Percentiles rank a stretch among this genome's conserved stretches.
Conservation (phyloP, 192 early-diverging fungal genomes). For the Geranomyces variabilis region DNA sequence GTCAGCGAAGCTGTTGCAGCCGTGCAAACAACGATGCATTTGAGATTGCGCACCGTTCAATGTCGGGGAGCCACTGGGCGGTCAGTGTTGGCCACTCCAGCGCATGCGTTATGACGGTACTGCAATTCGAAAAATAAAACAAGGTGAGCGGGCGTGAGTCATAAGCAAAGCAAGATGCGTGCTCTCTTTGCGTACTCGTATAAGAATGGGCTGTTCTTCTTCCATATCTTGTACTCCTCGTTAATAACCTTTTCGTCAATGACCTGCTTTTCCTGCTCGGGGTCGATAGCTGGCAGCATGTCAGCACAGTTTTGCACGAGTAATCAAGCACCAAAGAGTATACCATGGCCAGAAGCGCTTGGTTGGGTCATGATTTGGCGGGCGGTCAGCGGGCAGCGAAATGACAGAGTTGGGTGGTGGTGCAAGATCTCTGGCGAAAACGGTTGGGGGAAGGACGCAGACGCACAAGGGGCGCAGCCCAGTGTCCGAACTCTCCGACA, state of each 20-base stretch:
- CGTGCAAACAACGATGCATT: background rate
- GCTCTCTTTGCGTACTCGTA: slow-evolving; percentile 68
- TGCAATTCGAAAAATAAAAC: slow-evolving; percentile 20
- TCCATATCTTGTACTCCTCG: slow-evolving; percentile 99
- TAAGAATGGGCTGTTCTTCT: slow-evolving; percentile 98
- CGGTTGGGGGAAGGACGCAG: too few relatives aligned
- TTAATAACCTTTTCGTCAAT: slow-evolving; percentile 84
- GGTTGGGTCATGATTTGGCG: too few relatives aligned
- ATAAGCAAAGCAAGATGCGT: background rate
- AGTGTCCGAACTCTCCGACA: too few relatives aligned
- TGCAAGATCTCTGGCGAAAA: too few relatives aligned
- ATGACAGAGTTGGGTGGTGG: too few relatives aligned
- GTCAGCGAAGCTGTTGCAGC: background rate
- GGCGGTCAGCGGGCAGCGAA: too few relatives aligned
- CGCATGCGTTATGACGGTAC: slow-evolving; percentile 94
- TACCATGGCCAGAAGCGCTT: too few relatives aligned
- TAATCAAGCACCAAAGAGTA: too few relatives aligned
- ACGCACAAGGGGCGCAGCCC: too few relatives aligned
- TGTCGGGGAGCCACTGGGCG: slow-evolving; percentile 95
- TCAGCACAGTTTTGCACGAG: too few relatives aligned
- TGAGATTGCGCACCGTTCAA: slow-evolving; percentile 64
- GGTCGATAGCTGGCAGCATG: background rate
- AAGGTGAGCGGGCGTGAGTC: background rate
- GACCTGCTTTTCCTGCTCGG: slow-evolving; percentile 33
- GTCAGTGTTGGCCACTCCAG: slow-evolving; percentile 98